A percentile compares a stretch with the other conserved stretches of the same genome.
Evolutionary conservation across 495 filamentous ascomycete species (phyloP).

Genomic region (Penicillium simplicissimum): DNA sequence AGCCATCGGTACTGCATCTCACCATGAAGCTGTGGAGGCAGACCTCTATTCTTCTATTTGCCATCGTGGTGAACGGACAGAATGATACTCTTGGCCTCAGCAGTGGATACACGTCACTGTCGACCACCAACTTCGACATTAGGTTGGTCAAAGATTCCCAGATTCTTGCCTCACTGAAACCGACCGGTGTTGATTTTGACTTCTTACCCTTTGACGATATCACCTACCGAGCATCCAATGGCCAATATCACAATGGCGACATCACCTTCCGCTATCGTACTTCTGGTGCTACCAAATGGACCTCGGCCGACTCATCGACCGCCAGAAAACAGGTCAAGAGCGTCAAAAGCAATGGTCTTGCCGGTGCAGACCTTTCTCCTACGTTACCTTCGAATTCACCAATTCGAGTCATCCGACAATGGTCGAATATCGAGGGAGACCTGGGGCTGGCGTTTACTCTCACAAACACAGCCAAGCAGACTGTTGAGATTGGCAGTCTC

Average conservation of each 20-base stretch:
- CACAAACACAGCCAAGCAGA: constrained; percentile 35
- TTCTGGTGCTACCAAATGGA: constrained; percentile 32
- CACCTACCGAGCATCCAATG: constrained; percentile 39
- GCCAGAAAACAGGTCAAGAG: constrained; percentile 32
- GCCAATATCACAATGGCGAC: constrained; percentile 55
- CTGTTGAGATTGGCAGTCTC: constrained; percentile 51
- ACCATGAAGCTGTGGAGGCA: background rate
- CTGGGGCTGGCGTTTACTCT: constrained; percentile 48
- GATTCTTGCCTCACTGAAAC: constrained; percentile 43
- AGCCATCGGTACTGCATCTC: background rate
- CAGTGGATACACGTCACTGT: constrained; percentile 36
- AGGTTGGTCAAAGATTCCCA: constrained; percentile 36
- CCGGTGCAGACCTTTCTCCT: constrained; percentile 33
- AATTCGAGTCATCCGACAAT: constrained; percentile 45
- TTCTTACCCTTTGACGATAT: constrained; percentile 51
- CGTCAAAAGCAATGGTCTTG: constrained; percentile 22
- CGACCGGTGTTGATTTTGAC: constrained; percentile 40
- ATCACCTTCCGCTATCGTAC: constrained; percentile 49
- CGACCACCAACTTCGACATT: constrained; percentile 40
- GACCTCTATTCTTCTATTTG: constrained; percentile 1
- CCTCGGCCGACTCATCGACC: constrained; percentile 37
- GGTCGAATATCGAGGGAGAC: constrained; percentile 45
- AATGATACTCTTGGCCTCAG: constrained; percentile 30
- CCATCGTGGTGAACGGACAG: constrained; percentile 7
- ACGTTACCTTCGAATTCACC: constrained; percentile 29